Evolutionary conservation across 176 grass and related monocot species (phyloP), one percentile per base, ranked within the genome.

Genomic region (Paspalum vaginatum): DNA sequence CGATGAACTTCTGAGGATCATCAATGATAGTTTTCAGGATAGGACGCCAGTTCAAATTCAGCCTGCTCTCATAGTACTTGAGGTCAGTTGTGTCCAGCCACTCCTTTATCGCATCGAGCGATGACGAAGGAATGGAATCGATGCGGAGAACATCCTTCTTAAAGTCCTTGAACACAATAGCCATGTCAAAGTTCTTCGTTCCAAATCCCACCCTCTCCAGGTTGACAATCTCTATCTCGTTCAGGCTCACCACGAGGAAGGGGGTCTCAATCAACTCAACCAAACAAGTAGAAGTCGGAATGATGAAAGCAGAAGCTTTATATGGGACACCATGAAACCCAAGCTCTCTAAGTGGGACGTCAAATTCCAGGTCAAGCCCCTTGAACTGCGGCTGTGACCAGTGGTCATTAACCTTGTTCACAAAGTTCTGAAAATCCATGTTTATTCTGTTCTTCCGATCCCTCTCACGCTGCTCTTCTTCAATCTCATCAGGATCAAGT

Each of bases 141-240:
- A 94, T 94, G 13, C 88, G 87, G 66, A 97, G 86, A 61, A 94
- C 92, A 14, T 98, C 92, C 74, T 87, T 85, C 72, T 98, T 98
- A 65, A 98, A 98, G 78, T 94, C 92, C 85, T 98, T 92, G 61
- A 94, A 98, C 61, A 98, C 95, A 1, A 98, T 98, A 26, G 95
- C 80, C 92, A 98, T 94, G 81, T 94, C 95, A 51, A 98, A 98
- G 46, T 92, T 94, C 89, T 94, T 98, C 11, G 89, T 89, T 40
- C 91, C 89, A 37, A 97, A 86, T 5, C 91, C 89, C n/a, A 97
- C 95, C 64, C 95, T 89, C 69, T 97, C 95, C 75, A 97, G 68
- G 81, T 94, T 92, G 70, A 97, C 91, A 82, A 97, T 97, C 77
- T 97, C 95, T 41, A 97, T 94, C 80, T 97, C 95, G 47, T 85